Percentiles rank a stretch among this genome's conserved stretches.
phyloP scores from a whole-genome alignment of 2,329 filamentous ascomycete species.

The Sarocladium strictum region DNA sequence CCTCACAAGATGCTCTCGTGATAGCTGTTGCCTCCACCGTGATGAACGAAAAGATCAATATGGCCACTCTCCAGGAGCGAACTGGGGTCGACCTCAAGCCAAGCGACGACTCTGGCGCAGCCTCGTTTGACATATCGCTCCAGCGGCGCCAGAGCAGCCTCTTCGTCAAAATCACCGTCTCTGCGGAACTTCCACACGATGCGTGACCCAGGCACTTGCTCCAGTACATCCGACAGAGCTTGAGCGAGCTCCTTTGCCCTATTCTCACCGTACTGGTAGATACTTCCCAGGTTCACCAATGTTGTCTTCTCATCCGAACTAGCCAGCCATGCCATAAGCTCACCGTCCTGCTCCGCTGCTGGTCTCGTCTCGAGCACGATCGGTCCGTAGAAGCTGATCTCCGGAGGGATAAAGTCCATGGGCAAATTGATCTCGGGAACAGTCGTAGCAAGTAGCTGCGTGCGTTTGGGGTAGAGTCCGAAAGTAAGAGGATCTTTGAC shows the following conservation, averaged over 20 bases:
- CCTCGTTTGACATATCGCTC: constrained; percentile 16
- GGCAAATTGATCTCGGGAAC: background rate
- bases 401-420: background rate
- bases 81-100: constrained; percentile 25
- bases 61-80: constrained; percentile 29
- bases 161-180: constrained; percentile 12
- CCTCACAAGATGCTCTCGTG: constrained; percentile 38
- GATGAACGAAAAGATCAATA: constrained; percentile 29
- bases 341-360: background rate
- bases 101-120: constrained; percentile 19
- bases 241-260: background rate
- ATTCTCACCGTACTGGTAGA: background rate
- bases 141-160: background rate
- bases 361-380: background rate
- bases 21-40: constrained; percentile 35
- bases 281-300: background rate
- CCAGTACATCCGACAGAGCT: background rate
- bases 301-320: background rate
- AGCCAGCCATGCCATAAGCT: background rate
- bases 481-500: constrained; percentile 17
- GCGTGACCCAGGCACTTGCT: background rate
- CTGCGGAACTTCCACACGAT: constrained; percentile 28
- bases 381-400: constrained; percentile 1
- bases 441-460: background rate
- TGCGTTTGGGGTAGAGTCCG: constrained; percentile 8